phyloP scores from a whole-genome alignment of 2,329 filamentous ascomycete species.

The Fusarium stilboides region DNA sequence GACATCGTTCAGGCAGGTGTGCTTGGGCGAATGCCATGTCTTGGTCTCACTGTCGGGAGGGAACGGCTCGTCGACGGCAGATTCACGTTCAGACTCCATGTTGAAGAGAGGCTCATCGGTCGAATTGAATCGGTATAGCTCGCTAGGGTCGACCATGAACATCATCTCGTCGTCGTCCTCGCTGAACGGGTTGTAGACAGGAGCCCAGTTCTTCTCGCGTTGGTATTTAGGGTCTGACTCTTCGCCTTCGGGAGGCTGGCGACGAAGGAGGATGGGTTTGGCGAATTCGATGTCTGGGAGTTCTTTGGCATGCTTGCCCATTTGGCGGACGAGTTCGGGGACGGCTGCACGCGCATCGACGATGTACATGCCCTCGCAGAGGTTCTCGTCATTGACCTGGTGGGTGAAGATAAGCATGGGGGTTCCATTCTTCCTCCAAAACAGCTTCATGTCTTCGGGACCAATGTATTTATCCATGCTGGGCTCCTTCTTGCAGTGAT shows the following conservation, averaged over 20 bases:
- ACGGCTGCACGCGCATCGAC: constrained; percentile 42
- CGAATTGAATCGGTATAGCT: constrained; percentile 36
- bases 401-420: constrained; percentile 46
- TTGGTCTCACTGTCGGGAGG: constrained; percentile 33
- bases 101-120: constrained; percentile 24
- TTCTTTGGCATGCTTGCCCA: constrained; percentile 39
- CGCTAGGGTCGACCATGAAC: constrained; percentile 45
- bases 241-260: constrained; percentile 34
- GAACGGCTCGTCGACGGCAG: constrained; percentile 41
- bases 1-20: constrained; percentile 44
- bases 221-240: constrained; percentile 36
- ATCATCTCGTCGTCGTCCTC: constrained; percentile 43
- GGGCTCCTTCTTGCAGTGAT: constrained; percentile 43
- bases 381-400: constrained; percentile 44
- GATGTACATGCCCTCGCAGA: constrained; percentile 45
- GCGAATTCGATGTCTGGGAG: constrained; percentile 40
- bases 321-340: constrained; percentile 33
- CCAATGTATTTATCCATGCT: constrained; percentile 48
- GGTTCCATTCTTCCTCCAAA: constrained; percentile 44
- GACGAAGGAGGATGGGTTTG: constrained; percentile 37
- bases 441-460: constrained; percentile 46
- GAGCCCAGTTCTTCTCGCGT: constrained; percentile 46
- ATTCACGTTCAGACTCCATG: constrained; percentile 34
- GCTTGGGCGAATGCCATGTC: constrained; percentile 40
- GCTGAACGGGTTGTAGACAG: constrained; percentile 38